Evolutionary conservation across 345 rosid species (phyloP).

Genomic region (Diplotaxis tenuifolia): DNA sequence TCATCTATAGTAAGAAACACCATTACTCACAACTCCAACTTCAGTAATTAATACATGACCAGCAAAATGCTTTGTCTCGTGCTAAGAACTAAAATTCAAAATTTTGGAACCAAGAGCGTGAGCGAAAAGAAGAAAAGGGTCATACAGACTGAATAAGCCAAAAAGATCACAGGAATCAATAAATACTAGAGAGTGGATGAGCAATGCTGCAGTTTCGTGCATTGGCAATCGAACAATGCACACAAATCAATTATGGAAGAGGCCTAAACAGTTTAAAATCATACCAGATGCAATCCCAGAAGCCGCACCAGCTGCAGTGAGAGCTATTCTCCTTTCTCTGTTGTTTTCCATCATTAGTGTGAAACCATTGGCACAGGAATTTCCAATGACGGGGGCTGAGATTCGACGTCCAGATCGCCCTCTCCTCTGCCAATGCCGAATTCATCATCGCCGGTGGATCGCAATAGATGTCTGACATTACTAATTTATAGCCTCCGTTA

Average conservation of each 20-base stretch:
- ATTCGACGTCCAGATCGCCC: slow-evolving; percentile 37
- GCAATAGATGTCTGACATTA: slow-evolving; percentile 37
- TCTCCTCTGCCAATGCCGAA: slow-evolving; percentile 8
- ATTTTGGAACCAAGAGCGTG: not conserved
- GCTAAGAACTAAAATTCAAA: not conserved
- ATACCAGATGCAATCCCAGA: slow-evolving; percentile 97
- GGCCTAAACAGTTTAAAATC: not conserved
- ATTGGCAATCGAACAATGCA: not conserved
- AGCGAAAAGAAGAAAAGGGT: not conserved
- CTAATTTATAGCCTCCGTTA: slow-evolving; percentile 3
- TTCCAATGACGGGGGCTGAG: slow-evolving; percentile 67
- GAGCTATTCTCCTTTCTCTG: slow-evolving; percentile 92
- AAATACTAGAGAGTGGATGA: not conserved
- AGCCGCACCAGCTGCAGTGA: slow-evolving; percentile 97
- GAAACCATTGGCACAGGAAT: slow-evolving; percentile 90
- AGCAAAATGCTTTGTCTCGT: not conserved
- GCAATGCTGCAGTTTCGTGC: not conserved
- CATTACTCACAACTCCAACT: too few relatives aligned
- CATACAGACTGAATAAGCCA: not conserved
- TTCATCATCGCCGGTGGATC: slow-evolving; percentile 36
- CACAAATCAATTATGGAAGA: not conserved
- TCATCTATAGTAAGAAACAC: slow-evolving; percentile 4
- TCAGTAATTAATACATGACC: not conserved
- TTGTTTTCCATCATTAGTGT: slow-evolving; percentile 94
- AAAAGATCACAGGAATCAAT: not conserved